A percentile compares a stretch with the other conserved stretches of the same genome.
These are phyloP conservation scores for Kazachstania sp. DNA, from an alignment of 1,139 yeast species.

Conservation along the genomic window DNA sequence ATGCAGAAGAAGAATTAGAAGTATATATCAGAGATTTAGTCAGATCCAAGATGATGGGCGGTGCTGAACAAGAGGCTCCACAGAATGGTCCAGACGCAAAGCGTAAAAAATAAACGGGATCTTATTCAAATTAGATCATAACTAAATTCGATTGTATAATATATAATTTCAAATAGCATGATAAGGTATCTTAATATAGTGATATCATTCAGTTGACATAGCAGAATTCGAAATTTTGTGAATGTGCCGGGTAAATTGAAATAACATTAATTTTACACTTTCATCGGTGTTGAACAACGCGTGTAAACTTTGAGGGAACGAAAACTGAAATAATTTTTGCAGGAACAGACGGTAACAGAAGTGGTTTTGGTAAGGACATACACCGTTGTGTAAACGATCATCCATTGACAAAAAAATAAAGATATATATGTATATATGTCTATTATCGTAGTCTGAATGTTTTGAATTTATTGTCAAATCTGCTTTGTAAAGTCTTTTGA, in stretches of 20 bases:
- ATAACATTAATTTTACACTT: background rate
- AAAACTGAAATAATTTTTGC: too few relatives aligned
- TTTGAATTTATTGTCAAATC: too few relatives aligned
- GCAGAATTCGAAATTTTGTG: background rate
- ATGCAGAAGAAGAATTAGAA: conserved; percentile 69
- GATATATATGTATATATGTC: too few relatives aligned
- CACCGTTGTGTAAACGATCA: too few relatives aligned
- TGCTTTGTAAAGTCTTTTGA: too few relatives aligned
- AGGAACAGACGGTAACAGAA: too few relatives aligned
- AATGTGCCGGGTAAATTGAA: background rate
- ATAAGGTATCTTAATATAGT: too few relatives aligned
- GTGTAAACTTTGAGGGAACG: background rate
- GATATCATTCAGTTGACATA: too few relatives aligned
- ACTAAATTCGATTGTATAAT: background rate
- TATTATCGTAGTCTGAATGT: too few relatives aligned
- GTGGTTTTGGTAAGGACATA: too few relatives aligned
- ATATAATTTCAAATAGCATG: background rate
- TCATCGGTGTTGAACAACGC: background rate
- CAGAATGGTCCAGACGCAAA: conserved; percentile 19
- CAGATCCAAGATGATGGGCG: conserved; percentile 37
- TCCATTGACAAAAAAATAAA: too few relatives aligned
- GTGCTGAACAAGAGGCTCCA: conserved; percentile 5
- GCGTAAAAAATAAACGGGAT: conserved; percentile 19
- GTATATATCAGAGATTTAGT: conserved; percentile 60
- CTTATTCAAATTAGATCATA: background rate